Conservation (phyloP, 2,329 filamentous ascomycete species). For the Tolypocladium inflatum region DNA sequence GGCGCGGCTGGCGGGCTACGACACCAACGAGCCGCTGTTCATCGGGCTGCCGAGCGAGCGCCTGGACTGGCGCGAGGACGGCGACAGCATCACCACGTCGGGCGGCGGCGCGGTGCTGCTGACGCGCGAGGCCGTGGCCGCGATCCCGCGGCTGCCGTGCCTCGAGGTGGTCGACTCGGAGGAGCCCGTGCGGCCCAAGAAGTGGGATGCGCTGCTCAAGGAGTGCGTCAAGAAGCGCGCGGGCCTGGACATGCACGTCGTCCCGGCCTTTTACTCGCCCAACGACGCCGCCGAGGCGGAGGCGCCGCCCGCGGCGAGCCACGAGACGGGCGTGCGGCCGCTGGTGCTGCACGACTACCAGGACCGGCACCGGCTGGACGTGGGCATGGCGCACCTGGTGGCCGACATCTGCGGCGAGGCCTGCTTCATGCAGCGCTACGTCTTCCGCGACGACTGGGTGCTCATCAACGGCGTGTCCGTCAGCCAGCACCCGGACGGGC, state of each 20-base stretch:
- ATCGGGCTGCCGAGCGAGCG: conserved; percentile 34
- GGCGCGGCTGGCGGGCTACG: conserved; percentile 24
- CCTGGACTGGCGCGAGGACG: conserved; percentile 30
- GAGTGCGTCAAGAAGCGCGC: conserved; percentile 27
- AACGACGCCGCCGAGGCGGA: conserved; percentile 18
- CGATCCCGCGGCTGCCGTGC: conserved; percentile 27
- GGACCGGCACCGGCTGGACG: conserved; percentile 26
- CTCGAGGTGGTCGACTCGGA: conserved; percentile 12
- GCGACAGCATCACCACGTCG: conserved; percentile 25
- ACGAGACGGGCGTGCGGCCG: conserved; percentile 30
- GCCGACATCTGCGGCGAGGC: conserved; percentile 32
- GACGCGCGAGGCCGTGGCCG: conserved; percentile 22
- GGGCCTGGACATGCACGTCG: conserved; percentile 26
- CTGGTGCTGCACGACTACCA: conserved; percentile 30
- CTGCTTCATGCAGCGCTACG: conserved; percentile 37
- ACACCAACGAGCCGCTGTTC: conserved; percentile 23
- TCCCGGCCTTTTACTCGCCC: conserved; percentile 33
- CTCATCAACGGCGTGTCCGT: conserved; percentile 37
- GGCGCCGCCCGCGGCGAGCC: conserved; percentile 15
- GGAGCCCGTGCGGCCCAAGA: conserved; percentile 11
- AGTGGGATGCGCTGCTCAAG: conserved; percentile 33
- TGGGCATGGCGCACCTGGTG: conserved; percentile 31
- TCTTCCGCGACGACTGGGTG: conserved; percentile 36
- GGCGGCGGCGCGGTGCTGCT: conserved; percentile 36
- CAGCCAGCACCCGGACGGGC: conserved; percentile 29